Percentiles rank a stretch among this genome's conserved stretches.
These are phyloP conservation scores for Phytophthora pinifolia DNA, from an alignment of 352 stramenopile species.

Conservation along the genomic window DNA sequence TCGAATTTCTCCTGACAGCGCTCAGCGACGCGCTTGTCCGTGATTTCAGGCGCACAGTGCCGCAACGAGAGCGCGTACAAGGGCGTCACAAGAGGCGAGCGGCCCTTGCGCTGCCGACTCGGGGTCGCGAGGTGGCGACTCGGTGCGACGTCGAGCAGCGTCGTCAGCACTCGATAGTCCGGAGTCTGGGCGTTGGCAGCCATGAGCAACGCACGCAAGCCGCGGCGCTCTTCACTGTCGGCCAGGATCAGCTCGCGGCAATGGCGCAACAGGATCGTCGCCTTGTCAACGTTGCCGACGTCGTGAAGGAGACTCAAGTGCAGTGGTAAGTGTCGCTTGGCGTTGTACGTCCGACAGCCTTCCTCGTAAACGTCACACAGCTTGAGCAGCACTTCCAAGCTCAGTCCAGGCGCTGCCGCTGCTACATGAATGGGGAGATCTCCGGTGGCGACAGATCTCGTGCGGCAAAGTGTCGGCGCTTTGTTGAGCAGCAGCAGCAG, in stretches of 20 bases:
- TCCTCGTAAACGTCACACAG: slow-evolving; percentile 33
- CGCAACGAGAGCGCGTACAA: slow-evolving; percentile 52
- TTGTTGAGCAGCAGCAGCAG: slow-evolving; percentile 33
- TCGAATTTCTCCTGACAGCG: slow-evolving; percentile 49
- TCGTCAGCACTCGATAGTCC: slow-evolving; percentile 34
- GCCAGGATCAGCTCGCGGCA: slow-evolving; percentile 33
- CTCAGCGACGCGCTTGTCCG: slow-evolving; percentile 21
- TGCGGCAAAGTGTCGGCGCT: slow-evolving; percentile 33
- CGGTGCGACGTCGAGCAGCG: slow-evolving; percentile 41
- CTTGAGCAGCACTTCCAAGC: slow-evolving; percentile 16
- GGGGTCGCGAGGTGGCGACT: slow-evolving; percentile 16
- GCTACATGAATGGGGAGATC: slow-evolving; percentile 58
- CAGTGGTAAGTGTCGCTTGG: slow-evolving; percentile 42
- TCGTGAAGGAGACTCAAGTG: slow-evolving; percentile 45
- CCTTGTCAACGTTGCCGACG: slow-evolving; percentile 21
- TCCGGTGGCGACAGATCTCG: slow-evolving; percentile 22
- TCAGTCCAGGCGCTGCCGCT: slow-evolving; percentile 25
- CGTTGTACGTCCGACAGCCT: slow-evolving; percentile 49
- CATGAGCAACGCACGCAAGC: slow-evolving; percentile 46
- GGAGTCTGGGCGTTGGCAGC: slow-evolving; percentile 33
- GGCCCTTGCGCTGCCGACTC: slow-evolving; percentile 2
- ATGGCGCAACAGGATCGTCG: slow-evolving; percentile 32
- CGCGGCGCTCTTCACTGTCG: slow-evolving; percentile 37
- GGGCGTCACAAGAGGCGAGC: slow-evolving; percentile 34
- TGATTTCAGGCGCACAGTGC: slow-evolving; percentile 29